Conservation (phyloP, 2,329 filamentous ascomycete species). For the Phaeosphaeriaceae sp. region DNA sequence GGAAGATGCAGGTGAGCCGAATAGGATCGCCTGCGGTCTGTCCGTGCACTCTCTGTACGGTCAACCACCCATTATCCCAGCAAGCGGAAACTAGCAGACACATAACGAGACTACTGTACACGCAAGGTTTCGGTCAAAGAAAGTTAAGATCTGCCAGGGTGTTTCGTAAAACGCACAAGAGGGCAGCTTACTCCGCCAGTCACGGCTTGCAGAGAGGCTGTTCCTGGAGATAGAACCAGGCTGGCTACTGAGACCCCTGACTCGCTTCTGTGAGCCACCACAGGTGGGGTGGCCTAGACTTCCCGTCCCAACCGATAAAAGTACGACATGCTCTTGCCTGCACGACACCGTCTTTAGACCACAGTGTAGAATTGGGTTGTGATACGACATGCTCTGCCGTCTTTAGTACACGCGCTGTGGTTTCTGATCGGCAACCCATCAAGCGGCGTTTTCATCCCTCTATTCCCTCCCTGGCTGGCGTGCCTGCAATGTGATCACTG, state of each 20-base stretch:
- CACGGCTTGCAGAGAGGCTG: conserved; percentile 26
- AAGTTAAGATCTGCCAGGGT: conserved; percentile 10
- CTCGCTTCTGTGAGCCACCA: conserved; percentile 37
- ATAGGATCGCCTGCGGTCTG: background rate
- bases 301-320: conserved; percentile 17
- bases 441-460: conserved; percentile 7
- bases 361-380: conserved; percentile 28
- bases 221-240: conserved; percentile 23
- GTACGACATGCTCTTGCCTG: conserved; percentile 24
- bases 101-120: background rate
- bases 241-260: conserved; percentile 23
- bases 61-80: background rate
- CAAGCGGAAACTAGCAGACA: background rate
- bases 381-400: conserved; percentile 15
- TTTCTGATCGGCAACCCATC: conserved; percentile 27
- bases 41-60: background rate
- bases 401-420: conserved; percentile 27
- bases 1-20: background rate
- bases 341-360: conserved; percentile 28
- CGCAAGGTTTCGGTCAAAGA: background rate
- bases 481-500: conserved; percentile 20
- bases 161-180: conserved; percentile 28
- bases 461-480: conserved; percentile 13
- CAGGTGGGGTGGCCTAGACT: conserved; percentile 23
- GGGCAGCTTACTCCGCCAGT: conserved; percentile 26